Evolutionary conservation across 2,329 filamentous ascomycete genomes (phyloP).

Genomic region (Penicillium hesseltinei): DNA sequence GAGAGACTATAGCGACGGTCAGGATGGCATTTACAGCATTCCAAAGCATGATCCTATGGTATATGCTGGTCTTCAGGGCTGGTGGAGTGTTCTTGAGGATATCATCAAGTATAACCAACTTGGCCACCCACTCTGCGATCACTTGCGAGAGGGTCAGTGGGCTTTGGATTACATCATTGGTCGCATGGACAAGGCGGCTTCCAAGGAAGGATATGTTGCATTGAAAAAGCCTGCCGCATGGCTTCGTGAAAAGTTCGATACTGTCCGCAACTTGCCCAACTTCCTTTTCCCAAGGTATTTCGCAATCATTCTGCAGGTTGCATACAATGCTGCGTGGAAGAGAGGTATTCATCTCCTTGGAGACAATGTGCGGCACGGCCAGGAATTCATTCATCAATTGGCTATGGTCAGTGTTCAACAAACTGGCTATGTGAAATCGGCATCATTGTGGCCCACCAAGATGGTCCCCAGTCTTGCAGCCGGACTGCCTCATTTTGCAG

Average conservation of each 20-base stretch:
- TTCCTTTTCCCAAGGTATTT: conserved; percentile 94
- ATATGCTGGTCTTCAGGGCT: conserved; percentile 96
- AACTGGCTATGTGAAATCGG: conserved; percentile 83
- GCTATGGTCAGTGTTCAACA: conserved; percentile 91
- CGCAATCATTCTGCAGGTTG: conserved; percentile 80
- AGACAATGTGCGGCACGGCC: conserved; percentile 71
- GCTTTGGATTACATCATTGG: conserved; percentile 82
- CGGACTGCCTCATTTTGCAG: conserved; percentile 88
- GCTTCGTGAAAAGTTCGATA: conserved; percentile 81
- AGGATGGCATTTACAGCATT: conserved; percentile 85
- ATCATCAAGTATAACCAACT: conserved; percentile 88
- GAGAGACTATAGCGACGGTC: conserved; percentile 71
- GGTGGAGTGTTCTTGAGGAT: conserved; percentile 88
- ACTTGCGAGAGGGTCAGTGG: conserved; percentile 89
- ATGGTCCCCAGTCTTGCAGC: conserved; percentile 84
- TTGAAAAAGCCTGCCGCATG: conserved; percentile 69
- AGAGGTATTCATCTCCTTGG: conserved; percentile 76
- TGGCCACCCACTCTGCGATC: conserved; percentile 88
- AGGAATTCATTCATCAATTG: conserved; percentile 84
- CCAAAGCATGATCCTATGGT: conserved; percentile 81
- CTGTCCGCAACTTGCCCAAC: conserved; percentile 77
- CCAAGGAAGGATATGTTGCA: conserved; percentile 59
- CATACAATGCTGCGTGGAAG: conserved; percentile 79
- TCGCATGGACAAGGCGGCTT: conserved; percentile 70
- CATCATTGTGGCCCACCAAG: conserved; percentile 83